phyloP scores from a whole-genome alignment of 306 rosid genomes.

The Dalbergia cochinchinensis region DNA sequence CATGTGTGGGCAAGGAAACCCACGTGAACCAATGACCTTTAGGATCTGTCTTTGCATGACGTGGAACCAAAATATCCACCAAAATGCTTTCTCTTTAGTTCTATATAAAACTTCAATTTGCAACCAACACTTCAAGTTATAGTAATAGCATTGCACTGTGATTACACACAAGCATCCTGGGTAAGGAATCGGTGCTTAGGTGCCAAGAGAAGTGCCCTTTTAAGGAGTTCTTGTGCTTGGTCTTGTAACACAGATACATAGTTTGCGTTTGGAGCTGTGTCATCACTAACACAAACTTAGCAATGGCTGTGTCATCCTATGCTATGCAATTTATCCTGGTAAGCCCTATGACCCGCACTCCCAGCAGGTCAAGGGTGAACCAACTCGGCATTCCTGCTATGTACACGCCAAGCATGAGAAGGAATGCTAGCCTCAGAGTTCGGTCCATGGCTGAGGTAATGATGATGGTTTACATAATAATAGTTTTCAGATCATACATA shows the following conservation, averaged over 20 bases:
- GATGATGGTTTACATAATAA: neutral
- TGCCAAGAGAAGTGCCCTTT: no score
- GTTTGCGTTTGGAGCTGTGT: neutral
- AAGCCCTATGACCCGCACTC: slow-evolving; percentile 38
- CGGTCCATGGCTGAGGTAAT: slow-evolving; percentile 58
- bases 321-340: slow-evolving; percentile 55
- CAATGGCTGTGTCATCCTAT: slow-evolving; percentile 60
- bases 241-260: neutral
- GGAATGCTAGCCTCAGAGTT: slow-evolving; percentile 44
- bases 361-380: slow-evolving; percentile 46
- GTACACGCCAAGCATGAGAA: slow-evolving; percentile 14
- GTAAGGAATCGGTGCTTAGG: no score
- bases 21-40: slow-evolving; percentile 58
- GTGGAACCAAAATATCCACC: slow-evolving; percentile 59
- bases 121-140: neutral
- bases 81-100: slow-evolving; percentile 10
- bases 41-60: slow-evolving; percentile 27
- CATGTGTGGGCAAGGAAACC: slow-evolving; percentile 54
- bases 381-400: slow-evolving; percentile 43
- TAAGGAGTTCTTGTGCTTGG: neutral
- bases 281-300: neutral
- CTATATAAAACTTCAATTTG: slow-evolving; percentile 43
- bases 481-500: neutral
- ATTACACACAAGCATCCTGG: neutral
- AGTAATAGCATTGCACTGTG: neutral